These are phyloP conservation scores for Nannizzia gypsea DNA, from an alignment of 2,329 filamentous ascomycete genomes.

Conservation along the genomic window DNA sequence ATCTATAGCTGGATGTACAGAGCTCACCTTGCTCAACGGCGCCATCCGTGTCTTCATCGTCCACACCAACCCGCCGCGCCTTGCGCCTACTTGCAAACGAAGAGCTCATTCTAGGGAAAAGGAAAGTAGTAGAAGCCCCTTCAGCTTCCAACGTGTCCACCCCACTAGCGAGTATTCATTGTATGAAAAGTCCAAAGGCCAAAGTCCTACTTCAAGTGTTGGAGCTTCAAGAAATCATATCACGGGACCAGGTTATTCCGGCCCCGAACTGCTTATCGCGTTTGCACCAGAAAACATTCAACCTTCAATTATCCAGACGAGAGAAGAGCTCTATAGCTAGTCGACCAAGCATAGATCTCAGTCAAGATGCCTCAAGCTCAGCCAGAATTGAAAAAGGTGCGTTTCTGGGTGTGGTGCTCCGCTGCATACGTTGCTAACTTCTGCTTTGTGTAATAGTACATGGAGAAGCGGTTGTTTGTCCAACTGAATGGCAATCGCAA, in stretches of 20 bases:
- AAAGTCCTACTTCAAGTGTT: not conserved
- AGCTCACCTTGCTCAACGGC: slow-evolving; percentile 5
- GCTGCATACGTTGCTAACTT: not conserved
- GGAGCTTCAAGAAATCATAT: not conserved
- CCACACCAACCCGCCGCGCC: slow-evolving; percentile 7
- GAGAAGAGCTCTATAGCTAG: not conserved
- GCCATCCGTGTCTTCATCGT: not conserved
- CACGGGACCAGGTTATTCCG: not conserved
- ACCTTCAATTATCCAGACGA: not conserved
- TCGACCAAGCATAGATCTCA: slow-evolving; percentile 6
- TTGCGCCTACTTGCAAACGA: slow-evolving; percentile 8
- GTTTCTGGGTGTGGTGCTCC: slow-evolving; percentile 13
- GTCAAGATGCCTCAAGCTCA: slow-evolving; percentile 91
- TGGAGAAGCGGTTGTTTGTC: slow-evolving; percentile 97
- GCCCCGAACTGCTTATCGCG: not conserved
- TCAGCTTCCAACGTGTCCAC: not conserved
- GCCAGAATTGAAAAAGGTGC: slow-evolving; percentile 95
- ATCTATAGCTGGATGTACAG: not conserved
- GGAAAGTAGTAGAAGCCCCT: not conserved
- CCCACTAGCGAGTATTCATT: not conserved
- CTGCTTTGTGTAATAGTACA: slow-evolving; percentile 54
- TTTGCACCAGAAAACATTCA: not conserved
- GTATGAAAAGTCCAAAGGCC: not conserved
- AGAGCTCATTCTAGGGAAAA: slow-evolving; percentile 2
- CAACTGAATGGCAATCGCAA: slow-evolving; percentile 97